Evolutionary conservation across 2,329 filamentous ascomycete genomes (phyloP).

Genomic region (Cladophialophora psammophila): DNA sequence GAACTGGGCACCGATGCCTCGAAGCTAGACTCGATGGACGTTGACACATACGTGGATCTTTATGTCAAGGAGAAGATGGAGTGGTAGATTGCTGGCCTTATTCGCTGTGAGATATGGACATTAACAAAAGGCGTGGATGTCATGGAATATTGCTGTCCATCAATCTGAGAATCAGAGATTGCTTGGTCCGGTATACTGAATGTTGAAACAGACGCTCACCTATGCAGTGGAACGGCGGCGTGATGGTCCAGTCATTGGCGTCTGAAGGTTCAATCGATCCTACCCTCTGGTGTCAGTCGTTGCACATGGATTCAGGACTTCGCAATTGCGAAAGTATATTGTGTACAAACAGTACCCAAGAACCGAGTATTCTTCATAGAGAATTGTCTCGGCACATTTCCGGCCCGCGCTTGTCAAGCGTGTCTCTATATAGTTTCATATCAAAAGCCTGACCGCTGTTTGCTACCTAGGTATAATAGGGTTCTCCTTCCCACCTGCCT

Average conservation of each 20-base stretch:
- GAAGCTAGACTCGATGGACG: conserved; percentile 78
- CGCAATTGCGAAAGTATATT: background rate
- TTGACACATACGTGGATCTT: conserved; percentile 93
- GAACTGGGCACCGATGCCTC: conserved; percentile 77
- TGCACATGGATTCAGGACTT: background rate
- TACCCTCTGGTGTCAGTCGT: background rate
- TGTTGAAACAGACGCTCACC: background rate
- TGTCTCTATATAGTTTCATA: background rate
- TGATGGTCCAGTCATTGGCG: background rate
- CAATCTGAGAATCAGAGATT: background rate
- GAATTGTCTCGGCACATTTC: background rate
- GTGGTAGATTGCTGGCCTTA: conserved; percentile 39
- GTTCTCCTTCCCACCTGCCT: no score
- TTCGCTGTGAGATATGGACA: background rate
- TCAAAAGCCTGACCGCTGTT: background rate
- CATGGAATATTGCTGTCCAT: background rate
- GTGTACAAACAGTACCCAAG: background rate
- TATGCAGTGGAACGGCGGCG: background rate
- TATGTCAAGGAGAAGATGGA: conserved; percentile 67
- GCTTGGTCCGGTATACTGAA: background rate
- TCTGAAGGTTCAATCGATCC: background rate
- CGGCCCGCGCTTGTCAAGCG: background rate
- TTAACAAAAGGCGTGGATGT: conserved; percentile 1
- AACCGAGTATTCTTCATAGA: background rate
- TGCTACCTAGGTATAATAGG: background rate